A percentile compares a stretch with the other conserved stretches of the same genome.
phyloP scores from a whole-genome alignment of 768 basidiomycete genomes.

The Trametes cinnabarina region DNA sequence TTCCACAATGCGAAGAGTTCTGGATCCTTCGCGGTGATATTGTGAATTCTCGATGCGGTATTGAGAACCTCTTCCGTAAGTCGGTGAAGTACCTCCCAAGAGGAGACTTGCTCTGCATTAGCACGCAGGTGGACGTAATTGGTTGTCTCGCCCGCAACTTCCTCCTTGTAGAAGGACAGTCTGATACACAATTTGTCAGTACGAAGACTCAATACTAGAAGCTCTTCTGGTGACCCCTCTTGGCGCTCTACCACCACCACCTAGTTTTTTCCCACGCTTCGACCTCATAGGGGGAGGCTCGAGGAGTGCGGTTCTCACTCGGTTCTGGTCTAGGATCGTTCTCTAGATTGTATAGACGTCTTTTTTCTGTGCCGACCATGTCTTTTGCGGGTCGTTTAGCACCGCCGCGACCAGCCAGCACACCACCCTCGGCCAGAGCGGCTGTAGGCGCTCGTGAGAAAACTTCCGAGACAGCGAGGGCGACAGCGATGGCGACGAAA shows the following conservation, averaged over 20 bases:
- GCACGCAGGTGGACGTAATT: conserved; percentile 23
- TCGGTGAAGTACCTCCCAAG: conserved; percentile 7
- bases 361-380: too few relatives aligned
- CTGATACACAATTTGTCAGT: background rate
- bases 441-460: background rate
- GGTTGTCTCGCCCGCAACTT: conserved; percentile 18
- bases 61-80: conserved; percentile 17
- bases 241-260: too few relatives aligned
- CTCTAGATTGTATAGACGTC: too few relatives aligned
- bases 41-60: conserved; percentile 5
- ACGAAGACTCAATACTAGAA: too few relatives aligned
- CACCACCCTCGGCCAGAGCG: background rate
- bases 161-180: conserved; percentile 24
- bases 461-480: background rate
- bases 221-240: too few relatives aligned
- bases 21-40: conserved; percentile 1
- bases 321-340: too few relatives aligned
- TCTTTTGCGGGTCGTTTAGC: background rate
- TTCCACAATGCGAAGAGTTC: conserved; percentile 11
- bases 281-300: too few relatives aligned
- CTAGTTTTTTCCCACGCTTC: too few relatives aligned
- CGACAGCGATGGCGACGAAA: background rate
- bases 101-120: conserved; percentile 1
- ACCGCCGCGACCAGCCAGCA: background rate
- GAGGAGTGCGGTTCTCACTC: too few relatives aligned